Percentiles rank a stretch among this genome's conserved stretches.
Evolutionary conservation across 306 rosid genomes (phyloP).

Genomic region (Dalbergia cochinchinensis): DNA sequence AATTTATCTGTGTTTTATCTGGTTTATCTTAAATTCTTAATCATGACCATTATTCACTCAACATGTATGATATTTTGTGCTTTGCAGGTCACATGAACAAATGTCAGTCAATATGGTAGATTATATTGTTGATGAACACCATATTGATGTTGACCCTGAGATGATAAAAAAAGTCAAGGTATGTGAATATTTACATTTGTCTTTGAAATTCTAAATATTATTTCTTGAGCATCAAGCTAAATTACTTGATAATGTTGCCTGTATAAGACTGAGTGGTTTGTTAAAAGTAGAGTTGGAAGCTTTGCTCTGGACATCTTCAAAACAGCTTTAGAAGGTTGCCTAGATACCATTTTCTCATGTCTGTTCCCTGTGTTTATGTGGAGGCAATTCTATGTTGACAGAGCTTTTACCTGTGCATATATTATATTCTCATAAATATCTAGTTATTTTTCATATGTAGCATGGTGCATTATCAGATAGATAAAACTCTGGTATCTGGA

Average conservation of each 20-base stretch:
- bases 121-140: conserved; percentile 80
- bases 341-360: conserved; percentile 16
- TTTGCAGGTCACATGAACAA: conserved; percentile 83
- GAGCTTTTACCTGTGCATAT: background rate
- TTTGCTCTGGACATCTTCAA: background rate
- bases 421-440: conserved; percentile 21
- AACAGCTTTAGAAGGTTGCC: conserved; percentile 20
- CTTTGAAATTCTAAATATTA: conserved; percentile 21
- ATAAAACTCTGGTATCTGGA: conserved; percentile 19
- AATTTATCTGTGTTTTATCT: background rate
- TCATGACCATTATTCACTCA: conserved; percentile 8
- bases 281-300: background rate
- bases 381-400: conserved; percentile 15
- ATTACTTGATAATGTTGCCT: conserved; percentile 9
- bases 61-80: conserved; percentile 26
- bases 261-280: conserved; percentile 13
- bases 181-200: conserved; percentile 24
- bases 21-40: conserved; percentile 19
- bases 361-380: background rate
- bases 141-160: conserved; percentile 72
- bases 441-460: conserved; percentile 13
- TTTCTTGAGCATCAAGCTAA: conserved; percentile 37
- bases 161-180: conserved; percentile 86
- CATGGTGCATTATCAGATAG: conserved; percentile 24
- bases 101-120: conserved; percentile 92